phyloP scores from a whole-genome alignment of 2,329 filamentous ascomycete species.

The Sarocladium brachiariae region DNA sequence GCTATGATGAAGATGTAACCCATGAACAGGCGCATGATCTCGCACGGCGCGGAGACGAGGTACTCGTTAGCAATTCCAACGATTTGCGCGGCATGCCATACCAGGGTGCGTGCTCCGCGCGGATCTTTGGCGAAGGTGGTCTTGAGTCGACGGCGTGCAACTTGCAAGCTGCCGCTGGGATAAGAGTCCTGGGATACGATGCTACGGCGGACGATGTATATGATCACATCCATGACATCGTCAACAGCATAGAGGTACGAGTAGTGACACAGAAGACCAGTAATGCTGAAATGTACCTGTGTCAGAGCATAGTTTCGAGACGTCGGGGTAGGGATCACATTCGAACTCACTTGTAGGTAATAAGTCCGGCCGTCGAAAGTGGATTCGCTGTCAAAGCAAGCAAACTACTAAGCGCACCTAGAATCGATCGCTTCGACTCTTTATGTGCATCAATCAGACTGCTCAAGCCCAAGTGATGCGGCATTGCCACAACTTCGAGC shows the following conservation, averaged over 20 bases:
- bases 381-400: constrained; percentile 17
- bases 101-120: constrained; percentile 16
- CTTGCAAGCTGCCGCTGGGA: constrained; percentile 15
- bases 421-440: constrained; percentile 17
- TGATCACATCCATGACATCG: constrained; percentile 22
- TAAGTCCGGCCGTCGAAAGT: constrained; percentile 19
- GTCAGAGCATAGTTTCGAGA: no score
- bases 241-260: constrained; percentile 21
- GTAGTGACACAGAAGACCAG: constrained; percentile 21
- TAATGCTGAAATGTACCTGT: constrained; percentile 18
- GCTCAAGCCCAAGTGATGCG: constrained; percentile 19
- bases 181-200: constrained; percentile 14
- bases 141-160: constrained; percentile 18
- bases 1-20: constrained; percentile 21
- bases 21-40: constrained; percentile 26
- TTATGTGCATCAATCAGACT: constrained; percentile 15
- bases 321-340: no score
- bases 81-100: constrained; percentile 25
- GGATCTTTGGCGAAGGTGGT: constrained; percentile 17
- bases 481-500: constrained; percentile 19
- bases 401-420: constrained; percentile 16
- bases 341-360: constrained; percentile 22
- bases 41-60: constrained; percentile 22
- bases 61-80: constrained; percentile 22
- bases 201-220: constrained; percentile 22